phyloP scores from a whole-genome alignment of 768 basidiomycete genomes.

The Antrodiella citrinella region DNA sequence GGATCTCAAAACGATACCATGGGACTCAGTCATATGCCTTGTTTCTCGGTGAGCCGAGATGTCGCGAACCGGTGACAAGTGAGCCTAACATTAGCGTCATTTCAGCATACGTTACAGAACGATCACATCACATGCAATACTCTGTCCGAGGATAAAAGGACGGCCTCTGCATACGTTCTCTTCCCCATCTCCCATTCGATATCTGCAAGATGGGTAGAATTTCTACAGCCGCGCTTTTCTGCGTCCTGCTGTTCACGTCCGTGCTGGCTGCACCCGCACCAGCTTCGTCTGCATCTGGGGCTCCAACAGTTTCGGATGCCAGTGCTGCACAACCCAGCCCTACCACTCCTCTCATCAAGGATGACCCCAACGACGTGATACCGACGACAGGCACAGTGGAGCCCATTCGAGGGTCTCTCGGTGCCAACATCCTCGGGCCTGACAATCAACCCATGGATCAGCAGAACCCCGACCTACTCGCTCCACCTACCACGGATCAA shows the following conservation, averaged over 20 bases:
- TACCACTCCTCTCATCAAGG: slow-evolving; percentile 15
- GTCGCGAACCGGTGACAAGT: too few species aligned
- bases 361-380: slow-evolving; percentile 15
- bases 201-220: background rate
- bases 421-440: slow-evolving; percentile 23
- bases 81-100: too few species aligned
- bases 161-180: too few species aligned
- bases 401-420: slow-evolving; percentile 16
- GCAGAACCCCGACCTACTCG: slow-evolving; percentile 24
- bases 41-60: too few species aligned
- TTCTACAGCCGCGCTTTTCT: background rate
- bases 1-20: too few species aligned
- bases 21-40: too few species aligned
- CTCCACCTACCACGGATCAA: slow-evolving; percentile 26
- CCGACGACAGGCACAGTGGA: slow-evolving; percentile 8
- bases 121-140: too few species aligned
- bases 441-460: slow-evolving; percentile 23
- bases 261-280: background rate
- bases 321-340: slow-evolving; percentile 11
- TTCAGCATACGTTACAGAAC: too few species aligned
- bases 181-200: too few species aligned
- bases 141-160: too few species aligned
- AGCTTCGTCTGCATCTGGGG: background rate
- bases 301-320: background rate
- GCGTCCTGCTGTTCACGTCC: background rate